Conservation (phyloP, 2,329 filamentous ascomycete genomes). For the Chaetomium strumarium region DNA sequence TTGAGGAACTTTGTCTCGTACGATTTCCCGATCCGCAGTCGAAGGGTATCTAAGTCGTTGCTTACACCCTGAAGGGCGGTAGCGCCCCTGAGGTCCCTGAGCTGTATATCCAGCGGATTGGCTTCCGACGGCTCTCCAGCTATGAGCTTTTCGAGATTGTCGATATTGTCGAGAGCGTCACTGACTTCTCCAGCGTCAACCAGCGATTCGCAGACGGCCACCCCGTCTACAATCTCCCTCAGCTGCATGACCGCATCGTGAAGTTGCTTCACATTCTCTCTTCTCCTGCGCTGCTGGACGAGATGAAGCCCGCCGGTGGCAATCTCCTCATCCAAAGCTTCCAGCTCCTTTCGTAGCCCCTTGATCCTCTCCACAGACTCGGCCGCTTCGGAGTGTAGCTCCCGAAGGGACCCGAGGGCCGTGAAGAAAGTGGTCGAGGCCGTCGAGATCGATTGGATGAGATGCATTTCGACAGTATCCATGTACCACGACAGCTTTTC, state of each 20-base stretch:
- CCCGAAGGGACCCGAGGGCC: slow-evolving; percentile 81
- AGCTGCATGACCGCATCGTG: slow-evolving; percentile 80
- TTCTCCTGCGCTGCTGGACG: slow-evolving; percentile 71
- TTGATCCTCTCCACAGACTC: slow-evolving; percentile 88
- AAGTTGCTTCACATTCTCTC: slow-evolving; percentile 78
- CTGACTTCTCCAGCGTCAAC: slow-evolving; percentile 83
- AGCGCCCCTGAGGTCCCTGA: slow-evolving; percentile 68
- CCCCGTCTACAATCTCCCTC: slow-evolving; percentile 66
- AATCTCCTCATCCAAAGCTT: slow-evolving; percentile 78
- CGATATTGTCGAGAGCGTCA: slow-evolving; percentile 69
- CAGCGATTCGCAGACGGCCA: slow-evolving; percentile 70
- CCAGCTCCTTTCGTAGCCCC: slow-evolving; percentile 69
- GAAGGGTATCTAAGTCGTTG: slow-evolving; percentile 68
- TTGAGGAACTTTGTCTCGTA: slow-evolving; percentile 78
- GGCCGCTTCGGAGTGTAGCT: slow-evolving; percentile 85
- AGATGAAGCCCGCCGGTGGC: slow-evolving; percentile 79
- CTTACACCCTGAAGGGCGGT: slow-evolving; percentile 75
- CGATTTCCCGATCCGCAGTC: slow-evolving; percentile 75
- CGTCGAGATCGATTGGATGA: slow-evolving; percentile 92
- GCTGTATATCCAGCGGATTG: slow-evolving; percentile 32
- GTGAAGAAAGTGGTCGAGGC: slow-evolving; percentile 96
- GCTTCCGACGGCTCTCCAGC: slow-evolving; percentile 53
- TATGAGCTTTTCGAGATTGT: slow-evolving; percentile 72
- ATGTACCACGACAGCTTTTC: slow-evolving; percentile 99
- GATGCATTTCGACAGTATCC: slow-evolving; percentile 96